Conservation (phyloP, 345 rosid species). For the Cardamine chenopodiifolia region DNA sequence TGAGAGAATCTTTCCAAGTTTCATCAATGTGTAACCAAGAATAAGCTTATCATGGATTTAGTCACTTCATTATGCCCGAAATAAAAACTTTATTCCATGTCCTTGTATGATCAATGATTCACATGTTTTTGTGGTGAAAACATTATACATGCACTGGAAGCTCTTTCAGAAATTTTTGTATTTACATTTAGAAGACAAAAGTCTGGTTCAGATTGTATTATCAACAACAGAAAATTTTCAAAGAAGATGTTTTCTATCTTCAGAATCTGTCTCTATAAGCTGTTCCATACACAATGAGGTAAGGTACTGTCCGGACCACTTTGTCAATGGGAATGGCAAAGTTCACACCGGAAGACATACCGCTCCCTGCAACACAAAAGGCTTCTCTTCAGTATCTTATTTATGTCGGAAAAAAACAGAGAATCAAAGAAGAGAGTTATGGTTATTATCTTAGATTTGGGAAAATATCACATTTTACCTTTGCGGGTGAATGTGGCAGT, state of each 20-base stretch:
- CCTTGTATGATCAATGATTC: constrained; percentile 6
- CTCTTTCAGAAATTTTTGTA: background rate
- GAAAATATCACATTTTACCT: constrained; percentile 46
- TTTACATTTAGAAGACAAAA: constrained; percentile 20
- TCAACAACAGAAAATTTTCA: background rate
- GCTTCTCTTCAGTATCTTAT: background rate
- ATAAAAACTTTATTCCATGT: constrained; percentile 9
- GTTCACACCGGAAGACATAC: constrained; percentile 80
- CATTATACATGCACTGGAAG: background rate
- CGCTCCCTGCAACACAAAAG: constrained; percentile 58
- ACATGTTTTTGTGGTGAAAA: constrained; percentile 14
- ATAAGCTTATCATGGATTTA: constrained; percentile 3
- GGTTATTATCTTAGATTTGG: background rate
- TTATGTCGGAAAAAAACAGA: background rate
- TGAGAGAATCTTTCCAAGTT: background rate
- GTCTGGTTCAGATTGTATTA: background rate
- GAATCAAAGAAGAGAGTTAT: background rate
- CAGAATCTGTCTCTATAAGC: constrained; percentile 76
- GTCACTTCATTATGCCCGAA: background rate
- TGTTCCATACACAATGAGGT: constrained; percentile 83
- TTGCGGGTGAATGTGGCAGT: constrained; percentile 85
- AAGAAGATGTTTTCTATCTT: constrained; percentile 5
- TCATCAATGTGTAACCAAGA: background rate
- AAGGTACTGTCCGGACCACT: constrained; percentile 68
- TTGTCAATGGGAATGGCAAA: constrained; percentile 83